A percentile compares a stretch with the other conserved stretches of the same genome.
These are phyloP conservation scores for Metschnikowia noctiluminum DNA, from an alignment of 805 yeast genomes.

Conservation along the genomic window DNA sequence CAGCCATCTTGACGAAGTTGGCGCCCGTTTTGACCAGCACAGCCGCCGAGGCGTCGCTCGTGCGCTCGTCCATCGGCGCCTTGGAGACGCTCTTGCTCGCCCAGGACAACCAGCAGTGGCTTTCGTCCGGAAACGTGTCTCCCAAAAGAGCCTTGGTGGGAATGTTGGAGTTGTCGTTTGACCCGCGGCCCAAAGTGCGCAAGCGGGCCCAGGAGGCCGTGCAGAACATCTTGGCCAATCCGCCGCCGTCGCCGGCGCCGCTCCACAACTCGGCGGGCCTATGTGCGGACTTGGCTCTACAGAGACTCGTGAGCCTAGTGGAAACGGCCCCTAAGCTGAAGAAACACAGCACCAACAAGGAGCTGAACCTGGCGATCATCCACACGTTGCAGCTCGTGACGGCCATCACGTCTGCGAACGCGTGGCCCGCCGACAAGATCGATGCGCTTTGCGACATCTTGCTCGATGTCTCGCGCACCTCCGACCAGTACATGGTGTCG, in stretches of 20 bases:
- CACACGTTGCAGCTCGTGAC: conserved; percentile 77
- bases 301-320: conserved; percentile 47
- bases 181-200: conserved; percentile 92
- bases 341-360: conserved; percentile 41
- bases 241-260: conserved; percentile 74
- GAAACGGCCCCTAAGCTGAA: conserved; percentile 30
- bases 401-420: conserved; percentile 63
- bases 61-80: conserved; percentile 82
- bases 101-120: conserved; percentile 82
- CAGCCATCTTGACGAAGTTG: conserved; percentile 71
- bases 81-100: conserved; percentile 75
- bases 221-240: conserved; percentile 54
- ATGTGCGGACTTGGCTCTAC: conserved; percentile 66
- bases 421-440: conserved; percentile 77
- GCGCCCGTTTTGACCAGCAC: conserved; percentile 75
- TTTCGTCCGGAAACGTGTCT: conserved; percentile 50
- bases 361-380: conserved; percentile 55
- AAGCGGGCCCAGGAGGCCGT: conserved; percentile 92
- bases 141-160: conserved; percentile 83
- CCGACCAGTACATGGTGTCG: conserved; percentile 81
- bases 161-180: conserved; percentile 71
- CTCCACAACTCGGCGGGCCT: conserved; percentile 74
- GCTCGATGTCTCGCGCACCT: conserved; percentile 70
- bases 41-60: conserved; percentile 72
- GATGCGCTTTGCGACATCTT: conserved; percentile 74